These are phyloP conservation scores for Tylopilus felleus DNA, from an alignment of 768 basidiomycete species.

Conservation along the genomic window DNA sequence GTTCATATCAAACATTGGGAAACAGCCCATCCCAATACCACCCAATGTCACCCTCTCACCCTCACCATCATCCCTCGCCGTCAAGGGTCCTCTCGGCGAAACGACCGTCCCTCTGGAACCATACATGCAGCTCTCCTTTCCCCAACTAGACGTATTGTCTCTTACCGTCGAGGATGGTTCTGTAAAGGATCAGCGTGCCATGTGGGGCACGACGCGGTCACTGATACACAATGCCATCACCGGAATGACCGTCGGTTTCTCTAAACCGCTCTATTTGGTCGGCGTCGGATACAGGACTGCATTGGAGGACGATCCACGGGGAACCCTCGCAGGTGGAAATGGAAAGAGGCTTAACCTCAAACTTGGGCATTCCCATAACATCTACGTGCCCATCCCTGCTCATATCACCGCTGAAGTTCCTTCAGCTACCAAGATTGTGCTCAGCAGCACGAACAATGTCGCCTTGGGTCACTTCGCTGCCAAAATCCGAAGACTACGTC, in stretches of 20 bases:
- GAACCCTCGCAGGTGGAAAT: slow-evolving; percentile 50
- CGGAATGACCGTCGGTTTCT: slow-evolving; percentile 88
- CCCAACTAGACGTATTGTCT: slow-evolving; percentile 32
- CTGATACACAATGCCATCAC: slow-evolving; percentile 85
- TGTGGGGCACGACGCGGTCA: slow-evolving; percentile 95
- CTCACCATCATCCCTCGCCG: slow-evolving; percentile 39
- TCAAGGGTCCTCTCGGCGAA: slow-evolving; percentile 58
- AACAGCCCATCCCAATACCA: slow-evolving; percentile 57
- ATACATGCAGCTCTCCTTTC: slow-evolving; percentile 41
- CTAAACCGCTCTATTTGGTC: slow-evolving; percentile 80
- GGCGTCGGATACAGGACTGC: slow-evolving; percentile 93
- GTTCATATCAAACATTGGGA: slow-evolving; percentile 56
- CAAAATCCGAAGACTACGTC: slow-evolving; percentile 75
- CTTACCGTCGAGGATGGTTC: slow-evolving; percentile 55
- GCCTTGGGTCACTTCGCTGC: slow-evolving; percentile 85
- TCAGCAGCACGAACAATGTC: slow-evolving; percentile 87
- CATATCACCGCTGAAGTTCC: slow-evolving; percentile 81
- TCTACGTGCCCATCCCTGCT: slow-evolving; percentile 76
- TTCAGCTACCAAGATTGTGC: slow-evolving; percentile 75
- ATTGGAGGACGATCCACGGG: slow-evolving; percentile 77
- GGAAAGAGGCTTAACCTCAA: slow-evolving; percentile 83
- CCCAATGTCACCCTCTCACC: slow-evolving; percentile 41
- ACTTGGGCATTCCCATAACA: slow-evolving; percentile 87
- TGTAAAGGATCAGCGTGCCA: slow-evolving; percentile 74
- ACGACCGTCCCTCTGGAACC: slow-evolving; percentile 46